phyloP scores from a whole-genome alignment of 176 grass and related monocot species.

The Oryza glumipatula region DNA sequence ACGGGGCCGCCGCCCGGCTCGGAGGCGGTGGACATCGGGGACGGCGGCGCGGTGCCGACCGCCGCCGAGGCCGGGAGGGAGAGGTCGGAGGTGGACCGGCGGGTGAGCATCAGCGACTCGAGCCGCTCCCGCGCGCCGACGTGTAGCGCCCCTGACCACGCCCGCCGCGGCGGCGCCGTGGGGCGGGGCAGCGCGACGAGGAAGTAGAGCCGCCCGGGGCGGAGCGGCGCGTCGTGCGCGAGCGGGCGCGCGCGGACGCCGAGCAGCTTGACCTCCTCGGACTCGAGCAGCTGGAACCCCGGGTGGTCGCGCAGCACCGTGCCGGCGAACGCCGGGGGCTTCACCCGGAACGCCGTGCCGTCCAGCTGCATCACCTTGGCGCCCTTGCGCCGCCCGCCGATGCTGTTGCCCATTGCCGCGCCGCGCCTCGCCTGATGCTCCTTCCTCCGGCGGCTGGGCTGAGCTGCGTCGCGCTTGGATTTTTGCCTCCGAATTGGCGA shows the following conservation, averaged over 20 bases:
- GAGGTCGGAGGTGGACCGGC: slow-evolving; percentile 84
- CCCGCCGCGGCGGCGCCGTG: slow-evolving; percentile 41
- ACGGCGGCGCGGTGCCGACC: slow-evolving; percentile 26
- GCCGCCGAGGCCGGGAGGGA: slow-evolving; percentile 34
- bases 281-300: slow-evolving; percentile 69
- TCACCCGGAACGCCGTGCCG: slow-evolving; percentile 78
- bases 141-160: slow-evolving; percentile 79
- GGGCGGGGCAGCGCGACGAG: slow-evolving; percentile 75
- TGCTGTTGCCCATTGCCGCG: slow-evolving; percentile 73
- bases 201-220: slow-evolving; percentile 77
- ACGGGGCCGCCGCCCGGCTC: slow-evolving; percentile 39
- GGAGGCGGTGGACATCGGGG: slow-evolving; percentile 41
- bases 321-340: slow-evolving; percentile 55
- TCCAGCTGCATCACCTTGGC: slow-evolving; percentile 98
- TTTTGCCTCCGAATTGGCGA: background rate
- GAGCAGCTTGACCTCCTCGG: slow-evolving; percentile 79
- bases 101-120: slow-evolving; percentile 85
- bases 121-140: slow-evolving; percentile 82
- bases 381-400: slow-evolving; percentile 70
- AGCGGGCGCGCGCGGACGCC: slow-evolving; percentile 70
- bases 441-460: background rate
- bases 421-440: background rate
- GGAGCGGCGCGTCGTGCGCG: slow-evolving; percentile 47
- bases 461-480: background rate
- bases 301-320: slow-evolving; percentile 72